Base-by-base conservation (phyloP, 768 basidiomycete species). In the Tremella mesenterica region DNA sequence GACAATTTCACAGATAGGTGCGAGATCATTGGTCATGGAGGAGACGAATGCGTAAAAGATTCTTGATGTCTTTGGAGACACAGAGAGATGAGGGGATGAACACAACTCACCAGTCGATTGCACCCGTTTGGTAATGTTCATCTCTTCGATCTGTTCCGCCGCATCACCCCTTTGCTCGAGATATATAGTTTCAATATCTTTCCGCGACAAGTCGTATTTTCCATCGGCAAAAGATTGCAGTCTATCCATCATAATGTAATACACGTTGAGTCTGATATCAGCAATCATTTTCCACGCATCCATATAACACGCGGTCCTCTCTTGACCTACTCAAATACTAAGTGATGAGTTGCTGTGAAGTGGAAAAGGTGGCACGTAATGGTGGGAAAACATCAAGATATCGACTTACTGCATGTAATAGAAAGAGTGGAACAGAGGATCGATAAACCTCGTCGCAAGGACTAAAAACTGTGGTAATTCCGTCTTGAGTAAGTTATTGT, bases 381-480 rank as follows among this genome's bases (percentile, higher is more conserved):
- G 10, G 33, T 12, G 12, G 33, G 33, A 10, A 23, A 16, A 36
- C 7, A 45, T 30, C 20, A 45, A 29, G 50, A 48, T 26, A 18
- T 2, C 20, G 10, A 82, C 90, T 68, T 67, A 92, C 89, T 97
- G 90, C 91, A 99, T 96, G 73, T 93, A 99, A 78, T 86, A 99
- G 79, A 91, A 91, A 16, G 90, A 93, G 64, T 93, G 85, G 81
- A 96, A 99, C n/a, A 97, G 77, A 0, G 95, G 95, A 61, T 92
- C 85, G 69, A 97, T 88, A 75, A 96, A 96, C 59, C 84, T 81
- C 2, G 88, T 85, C 1, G 86, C 79, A 57, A 96, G 81, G 26
- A 77, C 78, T 80, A 97, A 83, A 78, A 97, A 97, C n/a, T 82
- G 82, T 2, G 92, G 91, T 28, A 99, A 78, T 66, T 99, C 95